Evolutionary conservation across 257 asterid genomes (phyloP).

Genomic region (Solanum commersonii): DNA sequence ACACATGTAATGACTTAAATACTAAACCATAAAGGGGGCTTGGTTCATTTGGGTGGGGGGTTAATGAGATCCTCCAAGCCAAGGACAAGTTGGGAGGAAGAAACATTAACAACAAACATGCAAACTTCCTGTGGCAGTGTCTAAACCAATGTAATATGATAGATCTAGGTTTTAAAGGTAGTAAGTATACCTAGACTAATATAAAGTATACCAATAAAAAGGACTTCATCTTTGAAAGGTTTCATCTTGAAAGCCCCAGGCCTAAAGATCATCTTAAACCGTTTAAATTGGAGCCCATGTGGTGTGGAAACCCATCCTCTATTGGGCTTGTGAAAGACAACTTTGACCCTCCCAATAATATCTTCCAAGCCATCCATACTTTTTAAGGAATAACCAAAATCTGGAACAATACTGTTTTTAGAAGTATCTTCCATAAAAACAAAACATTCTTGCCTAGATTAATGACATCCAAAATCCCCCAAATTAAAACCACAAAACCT

Average conservation of each 20-base stretch:
- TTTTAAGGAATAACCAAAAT: not conserved
- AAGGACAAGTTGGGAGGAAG: not conserved
- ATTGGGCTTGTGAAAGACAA: too few relatives aligned
- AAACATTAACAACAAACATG: too few relatives aligned
- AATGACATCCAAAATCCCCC: not conserved
- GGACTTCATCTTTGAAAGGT: not conserved
- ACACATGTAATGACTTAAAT: too few relatives aligned
- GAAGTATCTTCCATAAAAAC: not conserved
- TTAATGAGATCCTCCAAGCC: not conserved
- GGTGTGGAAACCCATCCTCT: not conserved
- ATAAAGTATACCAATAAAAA: too few relatives aligned
- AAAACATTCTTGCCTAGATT: not conserved
- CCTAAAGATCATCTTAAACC: not conserved
- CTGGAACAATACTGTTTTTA: not conserved
- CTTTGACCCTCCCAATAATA: not conserved
- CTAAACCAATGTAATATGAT: too few relatives aligned
- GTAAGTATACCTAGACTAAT: not conserved
- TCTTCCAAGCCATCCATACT: not conserved
- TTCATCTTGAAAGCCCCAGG: not conserved
- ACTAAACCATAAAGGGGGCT: too few relatives aligned
- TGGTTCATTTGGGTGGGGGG: too few relatives aligned
- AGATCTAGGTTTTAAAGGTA: not conserved
- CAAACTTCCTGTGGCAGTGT: too few relatives aligned
- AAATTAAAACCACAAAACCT: not conserved
- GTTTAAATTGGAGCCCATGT: not conserved